Conservation (phyloP, 768 basidiomycete genomes). For the Agaricus subrufescens region DNA sequence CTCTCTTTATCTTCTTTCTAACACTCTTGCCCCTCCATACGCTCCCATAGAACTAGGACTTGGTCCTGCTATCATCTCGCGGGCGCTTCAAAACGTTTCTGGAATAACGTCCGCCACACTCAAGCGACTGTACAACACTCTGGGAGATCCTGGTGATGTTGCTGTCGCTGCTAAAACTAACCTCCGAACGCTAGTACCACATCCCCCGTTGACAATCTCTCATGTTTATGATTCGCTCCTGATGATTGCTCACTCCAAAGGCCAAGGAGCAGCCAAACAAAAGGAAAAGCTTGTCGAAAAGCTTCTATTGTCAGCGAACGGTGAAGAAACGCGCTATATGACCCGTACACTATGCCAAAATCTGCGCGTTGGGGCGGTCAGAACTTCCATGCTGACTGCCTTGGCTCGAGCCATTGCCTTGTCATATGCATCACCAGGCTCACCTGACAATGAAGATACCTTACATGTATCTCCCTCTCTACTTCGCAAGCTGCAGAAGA, state of each 20-base stretch:
- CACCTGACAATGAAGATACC: slow-evolving; percentile 12
- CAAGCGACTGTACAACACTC: slow-evolving; percentile 61
- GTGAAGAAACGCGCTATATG: slow-evolving; percentile 85
- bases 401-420: slow-evolving; percentile 77
- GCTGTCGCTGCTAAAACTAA: slow-evolving; percentile 81
- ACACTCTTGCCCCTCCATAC: slow-evolving; percentile 75
- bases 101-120: slow-evolving; percentile 56
- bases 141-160: slow-evolving; percentile 85
- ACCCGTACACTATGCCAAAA: slow-evolving; percentile 71
- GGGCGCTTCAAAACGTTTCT: slow-evolving; percentile 69
- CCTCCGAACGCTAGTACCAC: slow-evolving; percentile 68
- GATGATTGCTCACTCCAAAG: slow-evolving; percentile 64
- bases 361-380: slow-evolving; percentile 84
- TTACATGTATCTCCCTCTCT: slow-evolving; percentile 24
- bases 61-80: slow-evolving; percentile 62
- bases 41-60: slow-evolving; percentile 65
- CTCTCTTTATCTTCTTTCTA: slow-evolving; percentile 80
- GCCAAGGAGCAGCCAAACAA: slow-evolving; percentile 67
- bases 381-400: slow-evolving; percentile 75
- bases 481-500: slow-evolving; percentile 19
- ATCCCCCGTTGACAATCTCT: slow-evolving; percentile 58
- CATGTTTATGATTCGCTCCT: slow-evolving; percentile 66
- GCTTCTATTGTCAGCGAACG: slow-evolving; percentile 77
- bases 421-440: slow-evolving; percentile 32
- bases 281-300: slow-evolving; percentile 79